Percentiles rank a stretch among this genome's conserved stretches.
These are phyloP conservation scores for Choanephora cucurbitarum DNA, from an alignment of 371 early-diverging fungal species.

Conservation along the genomic window DNA sequence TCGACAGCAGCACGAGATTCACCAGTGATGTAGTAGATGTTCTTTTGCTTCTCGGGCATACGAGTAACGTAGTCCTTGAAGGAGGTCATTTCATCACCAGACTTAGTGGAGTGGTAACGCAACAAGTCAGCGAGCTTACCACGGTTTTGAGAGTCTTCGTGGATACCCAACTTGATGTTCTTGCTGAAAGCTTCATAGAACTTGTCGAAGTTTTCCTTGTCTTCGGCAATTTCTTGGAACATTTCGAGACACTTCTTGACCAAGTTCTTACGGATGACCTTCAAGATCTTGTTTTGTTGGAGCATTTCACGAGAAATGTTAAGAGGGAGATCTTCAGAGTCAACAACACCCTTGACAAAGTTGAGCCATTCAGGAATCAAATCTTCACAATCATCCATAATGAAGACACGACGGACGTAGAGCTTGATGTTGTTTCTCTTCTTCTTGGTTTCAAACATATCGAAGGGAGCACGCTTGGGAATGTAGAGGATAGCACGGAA, in stretches of 20 bases:
- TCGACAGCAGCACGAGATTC: slow-evolving; percentile 94
- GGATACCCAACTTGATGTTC: slow-evolving; percentile 79
- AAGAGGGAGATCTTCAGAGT: slow-evolving; percentile 86
- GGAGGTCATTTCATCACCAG: slow-evolving; percentile 60
- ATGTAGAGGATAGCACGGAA: slow-evolving; percentile 81
- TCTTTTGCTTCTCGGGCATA: slow-evolving; percentile 82
- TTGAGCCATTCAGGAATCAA: slow-evolving; percentile 65
- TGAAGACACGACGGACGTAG: slow-evolving; percentile 86
- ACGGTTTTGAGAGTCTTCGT: slow-evolving; percentile 68
- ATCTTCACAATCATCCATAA: slow-evolving; percentile 81
- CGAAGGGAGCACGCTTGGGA: slow-evolving; percentile 73
- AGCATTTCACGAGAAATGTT: slow-evolving; percentile 91
- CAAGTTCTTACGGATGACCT: slow-evolving; percentile 79
- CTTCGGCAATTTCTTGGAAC: slow-evolving; percentile 69
- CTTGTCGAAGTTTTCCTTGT: slow-evolving; percentile 70
- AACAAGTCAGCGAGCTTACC: slow-evolving; percentile 74
- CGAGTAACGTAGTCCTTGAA: slow-evolving; percentile 81
- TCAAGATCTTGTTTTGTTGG: slow-evolving; percentile 78
- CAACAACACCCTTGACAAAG: slow-evolving; percentile 78
- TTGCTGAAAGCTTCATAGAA: slow-evolving; percentile 76
- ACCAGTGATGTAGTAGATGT: slow-evolving; percentile 98
- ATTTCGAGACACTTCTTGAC: slow-evolving; percentile 83
- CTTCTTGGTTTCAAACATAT: slow-evolving; percentile 64
- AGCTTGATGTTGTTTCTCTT: slow-evolving; percentile 81
- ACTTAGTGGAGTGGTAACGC: slow-evolving; percentile 73